Evolutionary conservation across 2,329 filamentous ascomycete species (phyloP).

Genomic region (Cordyceps militaris): DNA sequence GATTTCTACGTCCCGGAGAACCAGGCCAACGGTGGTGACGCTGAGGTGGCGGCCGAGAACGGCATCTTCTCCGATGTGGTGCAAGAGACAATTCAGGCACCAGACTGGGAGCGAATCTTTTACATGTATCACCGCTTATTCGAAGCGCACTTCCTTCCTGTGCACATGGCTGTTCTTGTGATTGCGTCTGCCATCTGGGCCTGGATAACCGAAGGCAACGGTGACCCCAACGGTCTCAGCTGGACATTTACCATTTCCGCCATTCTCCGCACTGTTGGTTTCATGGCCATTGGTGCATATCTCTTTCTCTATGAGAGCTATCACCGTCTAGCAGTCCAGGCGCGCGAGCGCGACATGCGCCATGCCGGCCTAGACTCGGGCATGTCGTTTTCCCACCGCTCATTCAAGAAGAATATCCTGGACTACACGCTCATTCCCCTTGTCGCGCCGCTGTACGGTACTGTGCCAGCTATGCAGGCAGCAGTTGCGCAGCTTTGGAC

Average conservation of each 20-base stretch:
- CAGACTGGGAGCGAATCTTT: conserved; percentile 49
- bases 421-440: conserved; percentile 61
- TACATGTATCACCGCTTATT: conserved; percentile 61
- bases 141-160: conserved; percentile 65
- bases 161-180: conserved; percentile 59
- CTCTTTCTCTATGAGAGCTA: conserved; percentile 62
- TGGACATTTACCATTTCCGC: conserved; percentile 57
- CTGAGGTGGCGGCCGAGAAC: conserved; percentile 36
- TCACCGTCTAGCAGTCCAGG: conserved; percentile 53
- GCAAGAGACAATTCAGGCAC: conserved; percentile 42
- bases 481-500: conserved; percentile 66
- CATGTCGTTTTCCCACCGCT: conserved; percentile 58
- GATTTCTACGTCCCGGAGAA: conserved; percentile 43
- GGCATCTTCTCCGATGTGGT: conserved; percentile 50
- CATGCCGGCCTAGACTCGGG: conserved; percentile 56
- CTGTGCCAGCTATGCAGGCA: conserved; percentile 60
- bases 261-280: conserved; percentile 51
- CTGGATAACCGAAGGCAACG: conserved; percentile 42
- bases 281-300: conserved; percentile 56
- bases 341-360: conserved; percentile 59
- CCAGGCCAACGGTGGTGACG: conserved; percentile 31
- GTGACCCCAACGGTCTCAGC: conserved; percentile 45
- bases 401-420: conserved; percentile 46
- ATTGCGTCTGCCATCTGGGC: conserved; percentile 55
- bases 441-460: conserved; percentile 60